Evolutionary conservation across 1,284 basidiomycete genomes (phyloP), one percentile per base, ranked within the genome.

Genomic region (Cutaneotrichosporon spelunceum): DNA sequence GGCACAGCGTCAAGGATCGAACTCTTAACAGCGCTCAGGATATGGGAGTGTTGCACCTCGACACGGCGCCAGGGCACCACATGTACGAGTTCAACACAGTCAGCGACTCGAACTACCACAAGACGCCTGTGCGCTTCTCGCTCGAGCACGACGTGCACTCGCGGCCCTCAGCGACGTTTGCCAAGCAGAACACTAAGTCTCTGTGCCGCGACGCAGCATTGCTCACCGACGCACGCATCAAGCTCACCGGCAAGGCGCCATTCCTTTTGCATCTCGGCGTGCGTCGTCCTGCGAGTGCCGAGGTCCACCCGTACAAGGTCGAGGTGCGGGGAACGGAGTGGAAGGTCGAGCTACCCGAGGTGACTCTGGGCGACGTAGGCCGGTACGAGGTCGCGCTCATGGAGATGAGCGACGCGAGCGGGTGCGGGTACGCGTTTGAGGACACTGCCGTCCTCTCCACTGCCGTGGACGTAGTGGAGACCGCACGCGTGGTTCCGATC

Each of bases 381-480:
- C 85, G 89, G 19, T 89, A 96, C 75, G 83, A 88, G 54, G 82
- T 97, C 54, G 84, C 83, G 49, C 87, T 97, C 60, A 86, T 90
- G 53, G 85, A 85, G 0, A 82, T 94, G 14, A 79, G 82, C 21
- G 92, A 96, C 77, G 84, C 87, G 16, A 90, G 88, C 24, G 86
- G 83, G 33, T 98, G 95, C 76, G 86, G 84, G 56, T 87, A 88
- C 70, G 85, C 86, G 50, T 82, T 84, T 24, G 77, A 85, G 42
- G 82, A 86, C 62, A 80, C 80, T 33, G 53, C 49, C 2, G 53
- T 65, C 8, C 82, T 85, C 62, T 84, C 84, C 34, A 84, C 91
- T 47, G 87, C 86, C 83, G 83, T 92, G 26, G 91, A 96, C 66
- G 93, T 98, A 11, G 91, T 93, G 7, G 95, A 98, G 78, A 93